A percentile compares a stretch with the other conserved stretches of the same genome.
Conservation (phyloP, 208 protist species). For the Porcisia deanei region DNA sequence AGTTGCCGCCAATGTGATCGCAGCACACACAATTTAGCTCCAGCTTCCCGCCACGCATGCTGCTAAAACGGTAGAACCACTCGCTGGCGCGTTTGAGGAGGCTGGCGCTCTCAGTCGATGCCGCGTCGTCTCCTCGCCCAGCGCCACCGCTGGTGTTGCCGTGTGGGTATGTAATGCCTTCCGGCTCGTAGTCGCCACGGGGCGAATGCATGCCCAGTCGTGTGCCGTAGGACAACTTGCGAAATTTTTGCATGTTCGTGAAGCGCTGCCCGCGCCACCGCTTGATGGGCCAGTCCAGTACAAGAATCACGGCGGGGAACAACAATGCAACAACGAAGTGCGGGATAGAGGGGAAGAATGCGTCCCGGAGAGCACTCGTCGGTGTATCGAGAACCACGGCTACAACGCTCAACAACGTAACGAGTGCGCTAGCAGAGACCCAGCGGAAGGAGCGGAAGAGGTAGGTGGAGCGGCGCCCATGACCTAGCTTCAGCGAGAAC, state of each 20-base stretch:
- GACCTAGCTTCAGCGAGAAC: slow-evolving; percentile 69
- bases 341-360: slow-evolving; percentile 65
- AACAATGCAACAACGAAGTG: slow-evolving; percentile 65
- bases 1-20: slow-evolving; percentile 89
- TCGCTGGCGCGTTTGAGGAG: slow-evolving; percentile 60
- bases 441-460: slow-evolving; percentile 77
- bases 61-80: slow-evolving; percentile 78
- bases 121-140: neutral
- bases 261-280: slow-evolving; percentile 76
- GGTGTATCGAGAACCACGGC: slow-evolving; percentile 55
- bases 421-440: slow-evolving; percentile 52
- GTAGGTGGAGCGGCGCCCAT: slow-evolving; percentile 68
- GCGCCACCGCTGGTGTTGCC: slow-evolving; percentile 4
- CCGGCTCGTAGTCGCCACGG: slow-evolving; percentile 88
- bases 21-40: slow-evolving; percentile 92
- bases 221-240: slow-evolving; percentile 86
- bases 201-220: slow-evolving; percentile 93
- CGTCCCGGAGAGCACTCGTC: slow-evolving; percentile 11
- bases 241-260: slow-evolving; percentile 88
- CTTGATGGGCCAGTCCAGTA: slow-evolving; percentile 85
- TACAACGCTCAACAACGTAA: slow-evolving; percentile 59
- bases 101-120: slow-evolving; percentile 5
- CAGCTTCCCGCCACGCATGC: slow-evolving; percentile 69
- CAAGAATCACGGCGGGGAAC: slow-evolving; percentile 71
- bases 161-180: slow-evolving; percentile 52